These are phyloP conservation scores for Trametes sp. DNA, from an alignment of 1,284 basidiomycete species.

Conservation along the genomic window DNA sequence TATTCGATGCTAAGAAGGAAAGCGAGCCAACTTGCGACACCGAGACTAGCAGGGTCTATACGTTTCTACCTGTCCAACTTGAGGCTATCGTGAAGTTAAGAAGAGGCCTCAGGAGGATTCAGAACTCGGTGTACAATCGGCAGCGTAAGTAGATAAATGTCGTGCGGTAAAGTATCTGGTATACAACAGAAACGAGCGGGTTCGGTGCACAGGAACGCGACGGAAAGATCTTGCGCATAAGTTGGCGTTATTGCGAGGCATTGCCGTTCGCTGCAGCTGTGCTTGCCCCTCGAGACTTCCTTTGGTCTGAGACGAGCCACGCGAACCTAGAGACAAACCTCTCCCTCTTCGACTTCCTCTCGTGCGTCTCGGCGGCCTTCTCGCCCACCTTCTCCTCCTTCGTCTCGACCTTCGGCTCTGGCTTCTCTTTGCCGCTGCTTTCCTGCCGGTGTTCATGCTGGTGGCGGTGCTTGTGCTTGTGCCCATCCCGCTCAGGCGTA, in stretches of 20 bases:
- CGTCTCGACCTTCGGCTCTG: neutral
- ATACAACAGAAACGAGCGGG: no score
- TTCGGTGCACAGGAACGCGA: no score
- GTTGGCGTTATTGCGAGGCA: conserved; percentile 10
- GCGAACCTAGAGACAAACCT: conserved; percentile 37
- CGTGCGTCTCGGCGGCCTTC: neutral
- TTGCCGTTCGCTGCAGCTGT: conserved; percentile 3
- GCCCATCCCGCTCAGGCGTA: conserved; percentile 41
- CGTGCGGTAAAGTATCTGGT: no score
- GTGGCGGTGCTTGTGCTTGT: conserved; percentile 17
- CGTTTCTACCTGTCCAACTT: no score
- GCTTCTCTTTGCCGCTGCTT: neutral
- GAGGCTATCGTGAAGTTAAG: no score
- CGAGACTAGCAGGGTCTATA: no score
- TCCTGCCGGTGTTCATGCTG: conserved; percentile 1
- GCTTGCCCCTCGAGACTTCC: conserved; percentile 26
- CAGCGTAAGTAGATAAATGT: no score
- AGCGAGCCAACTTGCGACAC: no score
- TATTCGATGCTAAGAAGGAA: no score
- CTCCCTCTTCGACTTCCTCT: conserved; percentile 27
- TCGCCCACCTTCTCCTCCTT: neutral
- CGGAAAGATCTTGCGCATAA: neutral
- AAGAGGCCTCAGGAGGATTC: no score
- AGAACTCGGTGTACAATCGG: no score
- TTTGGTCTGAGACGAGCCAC: conserved; percentile 36